Evolutionary conservation across 305 asterid species (phyloP).

Genomic region (Fraxinus nigra): DNA sequence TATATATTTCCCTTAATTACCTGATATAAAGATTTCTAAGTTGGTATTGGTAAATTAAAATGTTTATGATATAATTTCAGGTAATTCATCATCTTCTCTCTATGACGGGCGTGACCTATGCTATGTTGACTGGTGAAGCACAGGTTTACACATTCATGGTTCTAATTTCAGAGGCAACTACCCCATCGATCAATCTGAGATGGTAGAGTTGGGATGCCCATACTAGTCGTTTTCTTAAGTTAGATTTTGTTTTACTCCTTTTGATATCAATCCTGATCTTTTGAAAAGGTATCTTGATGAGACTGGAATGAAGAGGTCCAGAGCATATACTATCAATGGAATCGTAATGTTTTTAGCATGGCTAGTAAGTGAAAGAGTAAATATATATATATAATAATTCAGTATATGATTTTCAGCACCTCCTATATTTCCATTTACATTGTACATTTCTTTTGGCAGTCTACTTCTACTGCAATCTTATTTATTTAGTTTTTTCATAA

Average conservation of each 20-base stretch:
- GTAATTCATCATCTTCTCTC: conserved; percentile 83
- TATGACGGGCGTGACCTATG: conserved; percentile 43
- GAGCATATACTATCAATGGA: conserved; percentile 61
- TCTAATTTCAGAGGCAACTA: conserved; percentile 77
- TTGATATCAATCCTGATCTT: neutral
- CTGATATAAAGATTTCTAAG: neutral
- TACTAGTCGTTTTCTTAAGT: neutral
- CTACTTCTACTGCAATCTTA: neutral
- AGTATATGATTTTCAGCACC: neutral
- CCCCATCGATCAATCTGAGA: conserved; percentile 80
- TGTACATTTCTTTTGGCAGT: neutral
- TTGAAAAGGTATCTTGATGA: conserved; percentile 77
- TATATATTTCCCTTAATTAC: neutral
- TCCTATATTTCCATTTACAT: neutral
- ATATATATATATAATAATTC: neutral
- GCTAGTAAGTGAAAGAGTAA: conserved; percentile 51
- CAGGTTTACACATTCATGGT: conserved; percentile 69
- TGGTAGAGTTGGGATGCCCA: conserved; percentile 41
- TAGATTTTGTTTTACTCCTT: conserved; percentile 5
- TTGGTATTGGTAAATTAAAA: neutral
- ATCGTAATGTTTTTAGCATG: conserved; percentile 55
- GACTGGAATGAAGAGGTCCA: conserved; percentile 67
- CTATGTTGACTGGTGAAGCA: conserved; percentile 81
- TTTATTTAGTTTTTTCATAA: neutral
- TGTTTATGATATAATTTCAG: conserved; percentile 33